Evolutionary conservation across 129 eudicot genomes (phyloP), one percentile per base, ranked within the genome.

Genomic region (Calendula officinalis): DNA sequence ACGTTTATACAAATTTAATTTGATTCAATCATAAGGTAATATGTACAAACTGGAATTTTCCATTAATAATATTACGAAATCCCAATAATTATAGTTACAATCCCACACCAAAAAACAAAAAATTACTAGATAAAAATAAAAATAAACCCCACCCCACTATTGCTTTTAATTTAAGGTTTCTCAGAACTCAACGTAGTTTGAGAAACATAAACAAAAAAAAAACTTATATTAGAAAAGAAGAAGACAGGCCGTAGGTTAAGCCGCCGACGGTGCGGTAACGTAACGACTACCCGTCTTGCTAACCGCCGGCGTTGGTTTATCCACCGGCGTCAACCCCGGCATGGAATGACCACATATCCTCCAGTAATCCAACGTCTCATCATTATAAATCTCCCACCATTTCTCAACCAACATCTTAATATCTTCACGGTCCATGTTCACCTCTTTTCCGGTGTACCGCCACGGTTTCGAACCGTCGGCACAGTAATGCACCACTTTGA

Each of bases 401-500:
- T 69, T 85, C 9, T 69, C 57, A 4, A 85, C 85, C 32, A 85
- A 38, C 77, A 72, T 85, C 65, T 82, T 78, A 16, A 85, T 73
- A 70, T 85, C 92, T 15, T 66, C 84, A 34, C 92, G 48, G 33
- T 76, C 74, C 92, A 85, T 82, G 48, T 85, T 81, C 76, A 16
- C 68, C 33, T 82, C 92, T 57, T 85, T 36, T 32, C 92, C 92
- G 7, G 87, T 82, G 72, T 35, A 85, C 83, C 92, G 37, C 92
- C 92, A 85, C 6, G 92, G 92, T 67, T 85, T 85, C 7, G 92
- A 81, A 0, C 87, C 92, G 2, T 82, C 84, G 14, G 87, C 87
- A 15, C 87, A 85, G 52, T 85, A 85, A 48, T 85, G 91, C 13
- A 85, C 87, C 37, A 85, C 91, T 61, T 85, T 81, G 36, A 78